These are phyloP conservation scores for Xylaria acuta DNA, from an alignment of 495 filamentous ascomycete genomes.

Conservation along the genomic window DNA sequence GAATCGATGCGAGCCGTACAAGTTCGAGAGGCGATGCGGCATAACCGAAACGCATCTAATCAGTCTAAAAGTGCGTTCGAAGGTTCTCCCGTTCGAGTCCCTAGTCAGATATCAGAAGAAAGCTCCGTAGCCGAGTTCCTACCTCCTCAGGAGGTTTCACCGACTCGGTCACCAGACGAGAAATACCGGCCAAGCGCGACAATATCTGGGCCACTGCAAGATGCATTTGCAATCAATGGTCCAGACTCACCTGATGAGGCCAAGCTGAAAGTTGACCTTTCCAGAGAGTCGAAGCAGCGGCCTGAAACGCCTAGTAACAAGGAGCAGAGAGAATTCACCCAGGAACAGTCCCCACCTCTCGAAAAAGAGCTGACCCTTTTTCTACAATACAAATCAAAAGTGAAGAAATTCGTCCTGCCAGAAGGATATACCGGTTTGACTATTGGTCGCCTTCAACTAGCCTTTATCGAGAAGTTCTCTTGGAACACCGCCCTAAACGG, in stretches of 20 bases:
- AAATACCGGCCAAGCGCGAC: slow-evolving; percentile 61
- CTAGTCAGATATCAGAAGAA: slow-evolving; percentile 72
- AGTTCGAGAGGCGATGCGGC: slow-evolving; percentile 70
- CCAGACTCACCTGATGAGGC: slow-evolving; percentile 41
- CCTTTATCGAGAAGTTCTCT: slow-evolving; percentile 99
- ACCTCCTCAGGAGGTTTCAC: slow-evolving; percentile 52
- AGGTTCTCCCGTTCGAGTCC: slow-evolving; percentile 68
- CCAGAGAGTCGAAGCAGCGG: slow-evolving; percentile 33
- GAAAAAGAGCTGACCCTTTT: slow-evolving; percentile 95
- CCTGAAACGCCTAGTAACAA: slow-evolving; percentile 50
- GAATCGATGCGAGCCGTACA: slow-evolving; percentile 95
- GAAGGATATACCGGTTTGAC: slow-evolving; percentile 85
- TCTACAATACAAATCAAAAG: slow-evolving; percentile 93
- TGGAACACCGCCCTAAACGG: slow-evolving; percentile 98
- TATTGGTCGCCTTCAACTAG: slow-evolving; percentile 85
- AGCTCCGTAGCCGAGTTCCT: slow-evolving; percentile 48
- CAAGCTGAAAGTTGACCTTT: slow-evolving; percentile 32
- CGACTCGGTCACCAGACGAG: slow-evolving; percentile 65
- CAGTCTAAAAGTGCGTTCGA: slow-evolving; percentile 44
- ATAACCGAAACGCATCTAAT: slow-evolving; percentile 61
- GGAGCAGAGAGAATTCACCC: slow-evolving; percentile 42
- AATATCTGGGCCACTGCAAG: slow-evolving; percentile 55
- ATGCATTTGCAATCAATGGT: slow-evolving; percentile 43
- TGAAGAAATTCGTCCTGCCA: slow-evolving; percentile 91
- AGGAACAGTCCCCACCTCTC: slow-evolving; percentile 75